A percentile compares a stretch with the other conserved stretches of the same genome.
Evolutionary conservation across 2,329 filamentous ascomycete genomes (phyloP).

Genomic region (Fusarium succisae): DNA sequence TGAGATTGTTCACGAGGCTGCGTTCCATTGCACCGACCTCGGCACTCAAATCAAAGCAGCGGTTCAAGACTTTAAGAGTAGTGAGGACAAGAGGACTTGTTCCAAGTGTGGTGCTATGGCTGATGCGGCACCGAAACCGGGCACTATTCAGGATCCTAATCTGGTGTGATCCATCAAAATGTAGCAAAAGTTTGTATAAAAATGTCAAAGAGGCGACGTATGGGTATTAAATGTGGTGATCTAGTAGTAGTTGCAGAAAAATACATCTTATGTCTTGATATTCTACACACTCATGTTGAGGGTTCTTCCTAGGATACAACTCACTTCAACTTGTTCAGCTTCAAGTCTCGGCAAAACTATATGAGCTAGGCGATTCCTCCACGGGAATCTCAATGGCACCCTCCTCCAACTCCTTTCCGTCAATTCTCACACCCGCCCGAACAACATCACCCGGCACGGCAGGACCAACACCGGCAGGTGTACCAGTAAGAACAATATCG

Average conservation of each 20-base stretch:
- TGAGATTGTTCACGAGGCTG: conserved; percentile 82
- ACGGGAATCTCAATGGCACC: conserved; percentile 85
- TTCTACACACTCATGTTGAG: conserved; percentile 11
- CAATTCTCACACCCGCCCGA: conserved; percentile 81
- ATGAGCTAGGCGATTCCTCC: conserved; percentile 79
- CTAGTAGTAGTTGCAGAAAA: background rate
- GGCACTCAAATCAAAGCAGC: conserved; percentile 95
- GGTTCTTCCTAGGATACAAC: background rate
- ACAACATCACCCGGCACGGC: conserved; percentile 89
- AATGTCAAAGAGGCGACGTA: background rate
- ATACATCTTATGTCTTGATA: conserved; percentile 4
- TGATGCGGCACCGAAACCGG: conserved; percentile 71
- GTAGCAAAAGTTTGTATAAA: background rate
- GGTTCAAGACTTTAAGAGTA: conserved; percentile 81
- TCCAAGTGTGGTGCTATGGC: conserved; percentile 79
- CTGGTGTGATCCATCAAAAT: conserved; percentile 43
- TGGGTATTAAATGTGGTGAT: background rate
- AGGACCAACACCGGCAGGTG: conserved; percentile 91
- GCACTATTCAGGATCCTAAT: conserved; percentile 69
- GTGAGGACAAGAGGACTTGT: conserved; percentile 76
- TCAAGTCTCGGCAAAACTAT: conserved; percentile 79
- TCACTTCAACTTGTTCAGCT: conserved; percentile 11
- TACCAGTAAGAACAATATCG: conserved; percentile 95
- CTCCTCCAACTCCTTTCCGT: conserved; percentile 85
- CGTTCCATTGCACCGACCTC: conserved; percentile 88